Evolutionary conservation across 805 yeast genomes (phyloP), one percentile per base, ranked within the genome.

Genomic region (Nakazawaea sp.): DNA sequence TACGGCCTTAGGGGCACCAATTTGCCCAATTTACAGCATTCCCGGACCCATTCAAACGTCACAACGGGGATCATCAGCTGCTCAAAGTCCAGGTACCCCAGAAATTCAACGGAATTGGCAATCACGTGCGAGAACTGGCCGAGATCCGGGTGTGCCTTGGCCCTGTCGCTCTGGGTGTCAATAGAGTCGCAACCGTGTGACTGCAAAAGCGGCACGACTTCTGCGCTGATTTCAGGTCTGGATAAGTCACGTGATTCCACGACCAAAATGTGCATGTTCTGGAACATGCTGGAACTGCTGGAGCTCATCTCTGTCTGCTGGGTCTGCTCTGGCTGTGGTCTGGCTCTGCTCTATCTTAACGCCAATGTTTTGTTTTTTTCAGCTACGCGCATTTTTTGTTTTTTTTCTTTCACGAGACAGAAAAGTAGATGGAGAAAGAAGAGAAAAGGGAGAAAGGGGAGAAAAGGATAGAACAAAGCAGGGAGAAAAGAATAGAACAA

Each of bases 11-110:
- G 63, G 4, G 81, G 74, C 19, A 68, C 63, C 11, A 68, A 52
- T 37, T 69, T 64, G 0, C 60, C 58, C 19, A 52, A 52, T 7
- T 49, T 49, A 0, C 68, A 49, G 2, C 80, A 70, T 27, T 70
- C 75, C 20, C 54, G 45, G 2, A 83, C 62, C 87, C 92, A 86
- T 4, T 62, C 53, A 0, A 78, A 66, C 0, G 71, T 68, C 12
- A 84, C 81, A 1, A 82, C 69, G 0, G 92, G 87, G 11, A 81
- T 64, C 75, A 82, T 67, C 26, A 69, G 59, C 12, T 62, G 62
- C 25, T 60, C 62, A 4, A 81, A 70, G 23, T 61, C 56, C 2
- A 44, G 47, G 47, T 66, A 76, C 21, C 70, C 77, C 3, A 68
- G 66, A 44, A 82, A 83, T 18, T 72, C 65, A 15, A 64, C 56